phyloP scores from a whole-genome alignment of 345 rosid genomes.

The Eucalyptus camaldulensis region DNA sequence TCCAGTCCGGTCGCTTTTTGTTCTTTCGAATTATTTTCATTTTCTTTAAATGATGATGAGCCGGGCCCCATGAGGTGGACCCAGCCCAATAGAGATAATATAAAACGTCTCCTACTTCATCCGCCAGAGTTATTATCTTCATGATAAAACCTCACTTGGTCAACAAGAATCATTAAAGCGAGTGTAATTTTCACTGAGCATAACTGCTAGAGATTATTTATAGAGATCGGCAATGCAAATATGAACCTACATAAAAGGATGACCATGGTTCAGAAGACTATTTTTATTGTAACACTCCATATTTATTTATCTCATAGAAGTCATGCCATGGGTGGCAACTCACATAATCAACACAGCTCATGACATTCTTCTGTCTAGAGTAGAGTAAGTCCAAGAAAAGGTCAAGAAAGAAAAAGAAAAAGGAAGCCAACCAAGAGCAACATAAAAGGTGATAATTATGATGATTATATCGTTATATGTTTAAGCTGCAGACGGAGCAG shows the following conservation, averaged over 20 bases:
- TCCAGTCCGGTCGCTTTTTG: not conserved
- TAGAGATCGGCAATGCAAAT: not conserved
- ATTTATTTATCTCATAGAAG: not conserved
- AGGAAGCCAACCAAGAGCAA: not conserved
- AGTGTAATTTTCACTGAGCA: not conserved
- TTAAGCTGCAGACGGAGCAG: constrained; percentile 70
- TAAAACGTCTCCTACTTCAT: not conserved
- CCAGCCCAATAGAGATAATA: not conserved
- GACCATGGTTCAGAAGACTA: not conserved
- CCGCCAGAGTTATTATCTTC: not conserved
- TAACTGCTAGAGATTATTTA: not conserved
- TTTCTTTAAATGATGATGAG: not conserved
- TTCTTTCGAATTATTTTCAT: not conserved
- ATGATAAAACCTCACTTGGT: not conserved
- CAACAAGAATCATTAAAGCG: not conserved
- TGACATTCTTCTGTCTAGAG: not conserved
- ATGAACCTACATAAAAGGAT: not conserved
- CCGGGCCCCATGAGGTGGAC: not conserved
- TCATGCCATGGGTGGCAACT: not conserved
- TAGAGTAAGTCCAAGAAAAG: not conserved
- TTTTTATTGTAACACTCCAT: not conserved
- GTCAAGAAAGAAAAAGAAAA: not conserved
- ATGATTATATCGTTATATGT: not conserved
- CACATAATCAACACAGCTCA: not conserved
- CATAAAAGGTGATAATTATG: not conserved